Base-by-base conservation (phyloP, 345 rosid genomes). In the Brassica carinata region DNA sequence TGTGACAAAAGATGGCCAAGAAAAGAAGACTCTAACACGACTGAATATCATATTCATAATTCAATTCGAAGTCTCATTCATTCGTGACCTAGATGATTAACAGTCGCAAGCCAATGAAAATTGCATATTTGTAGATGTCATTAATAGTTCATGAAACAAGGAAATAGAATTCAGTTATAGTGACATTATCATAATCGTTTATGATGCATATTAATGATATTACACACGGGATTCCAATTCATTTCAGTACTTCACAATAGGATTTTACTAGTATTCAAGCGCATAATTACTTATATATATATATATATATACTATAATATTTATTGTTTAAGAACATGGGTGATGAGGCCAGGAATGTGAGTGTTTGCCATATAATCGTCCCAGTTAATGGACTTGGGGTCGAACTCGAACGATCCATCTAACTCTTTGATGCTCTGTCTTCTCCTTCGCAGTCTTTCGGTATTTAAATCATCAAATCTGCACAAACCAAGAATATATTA, bases 381-480 rank as follows among this genome's bases (percentile, higher is more conserved):
- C 98, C 98, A 94, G 1, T 89, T 70, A 19, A 94, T 84, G 78
- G 71, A 43, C 53, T 79, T 89, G 2, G 97, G 90, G 77, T 93
- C 92, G 7, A 93, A 93, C 38, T 63, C 72, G 70, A 82, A 86
- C 72, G 91, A 90, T 64, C 78, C 66, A 45, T 82, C 86, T 0
- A 69, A 27, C 80, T 91, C 94, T 27, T 62, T 53, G 0, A 81
- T 81, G 15, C 72, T 77, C 18, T 18, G 66, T 1, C 87, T 89
- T 33, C 29, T 85, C 14, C 72, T 57, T 69, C 89, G 80, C 74
- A 95, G 43, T 9, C 77, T 86, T 68, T 92, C 90, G 0, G 87
- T 84, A 85, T 93, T 91, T 48, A 67, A 77, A 64, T 92, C 98
- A 64, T 89, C 98, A 72, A 89, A 92, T 19, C 97, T 92, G 87